Base-by-base conservation (phyloP, 2,329 filamentous ascomycete species). In the Ascosphaera aggregata region DNA sequence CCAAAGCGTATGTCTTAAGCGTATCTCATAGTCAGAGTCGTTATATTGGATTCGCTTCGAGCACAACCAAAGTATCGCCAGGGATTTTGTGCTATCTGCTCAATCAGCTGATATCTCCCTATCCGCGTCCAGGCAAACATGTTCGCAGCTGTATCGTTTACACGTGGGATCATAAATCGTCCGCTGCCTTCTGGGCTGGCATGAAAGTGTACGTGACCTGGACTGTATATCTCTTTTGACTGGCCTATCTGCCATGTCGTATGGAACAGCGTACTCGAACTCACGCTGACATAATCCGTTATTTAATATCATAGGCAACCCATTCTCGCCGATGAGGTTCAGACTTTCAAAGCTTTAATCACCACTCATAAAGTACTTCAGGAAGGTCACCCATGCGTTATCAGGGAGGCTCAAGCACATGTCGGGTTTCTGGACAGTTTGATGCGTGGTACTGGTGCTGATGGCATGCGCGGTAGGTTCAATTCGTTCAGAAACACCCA, bases 81-180 rank as follows among this genome's bases (percentile, higher is more conserved):
- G n/a, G n/a, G n/a, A n/a, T n/a, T n/a, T n/a, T n/a, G n/a, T n/a
- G n/a, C n/a, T n/a, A n/a, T n/a, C n/a, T n/a, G n/a, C n/a, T n/a
- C n/a, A n/a, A n/a, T n/a, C n/a, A n/a, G n/a, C n/a, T n/a, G n/a
- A n/a, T n/a, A n/a, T n/a, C n/a, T n/a, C n/a, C n/a, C n/a, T n/a
- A n/a, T n/a, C n/a, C n/a, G n/a, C 34, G 37, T 39, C 30, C 51
- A 70, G 71, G 70, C 43, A 98, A 98, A 63, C 89, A 98, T 79
- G 89, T 98, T 42, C 80, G 89, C 54, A 84, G 80, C 58, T 92
- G 82, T 55, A 98, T 98, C 51, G 86, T 98, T 36, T 95, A 95
- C 59, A 95, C 86, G 42, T 98, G 89, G 89, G 89, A 98, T 61
- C 84, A 98, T 65, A 91, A 92, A 63, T 92, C 79, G 46, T 92